These are phyloP conservation scores for Macrophomina pseudophaseolina DNA, from an alignment of 2,329 filamentous ascomycete genomes.

Conservation along the genomic window DNA sequence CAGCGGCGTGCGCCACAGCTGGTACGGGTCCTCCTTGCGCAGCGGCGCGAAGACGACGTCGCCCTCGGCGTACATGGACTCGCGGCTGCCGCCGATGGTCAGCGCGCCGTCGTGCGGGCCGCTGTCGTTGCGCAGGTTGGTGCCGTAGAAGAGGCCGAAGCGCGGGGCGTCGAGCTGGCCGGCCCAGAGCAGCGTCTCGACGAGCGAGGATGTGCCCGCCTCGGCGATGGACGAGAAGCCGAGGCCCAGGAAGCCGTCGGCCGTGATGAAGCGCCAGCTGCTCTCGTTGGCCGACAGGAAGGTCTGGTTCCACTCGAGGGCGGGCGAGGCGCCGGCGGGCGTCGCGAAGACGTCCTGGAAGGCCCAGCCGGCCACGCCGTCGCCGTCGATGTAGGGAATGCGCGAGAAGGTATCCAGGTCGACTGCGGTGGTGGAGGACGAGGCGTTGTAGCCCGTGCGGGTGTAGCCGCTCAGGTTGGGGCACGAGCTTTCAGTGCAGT, in stretches of 20 bases:
- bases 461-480: conserved; percentile 27
- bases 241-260: conserved; percentile 32
- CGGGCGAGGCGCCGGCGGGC: conserved; percentile 5
- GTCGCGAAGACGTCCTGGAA: conserved; percentile 29
- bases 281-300: conserved; percentile 31
- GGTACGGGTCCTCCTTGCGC: conserved; percentile 27
- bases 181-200: conserved; percentile 32
- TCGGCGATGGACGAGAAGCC: conserved; percentile 33
- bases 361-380: conserved; percentile 28
- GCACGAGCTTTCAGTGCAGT: conserved; percentile 30
- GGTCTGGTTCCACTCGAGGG: conserved; percentile 32
- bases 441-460: conserved; percentile 29
- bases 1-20: conserved; percentile 32
- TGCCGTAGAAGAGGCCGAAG: conserved; percentile 32
- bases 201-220: conserved; percentile 28
- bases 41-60: conserved; percentile 55
- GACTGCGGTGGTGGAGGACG: conserved; percentile 28
- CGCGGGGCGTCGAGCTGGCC: conserved; percentile 29
- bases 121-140: conserved; percentile 21
- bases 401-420: conserved; percentile 26
- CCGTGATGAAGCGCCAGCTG: conserved; percentile 32
- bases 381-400: conserved; percentile 31
- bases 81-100: conserved; percentile 41
- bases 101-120: conserved; percentile 30
- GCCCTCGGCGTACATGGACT: conserved; percentile 66